phyloP scores from a whole-genome alignment of 495 filamentous ascomycete species.

The Daldinia caldariorum region DNA sequence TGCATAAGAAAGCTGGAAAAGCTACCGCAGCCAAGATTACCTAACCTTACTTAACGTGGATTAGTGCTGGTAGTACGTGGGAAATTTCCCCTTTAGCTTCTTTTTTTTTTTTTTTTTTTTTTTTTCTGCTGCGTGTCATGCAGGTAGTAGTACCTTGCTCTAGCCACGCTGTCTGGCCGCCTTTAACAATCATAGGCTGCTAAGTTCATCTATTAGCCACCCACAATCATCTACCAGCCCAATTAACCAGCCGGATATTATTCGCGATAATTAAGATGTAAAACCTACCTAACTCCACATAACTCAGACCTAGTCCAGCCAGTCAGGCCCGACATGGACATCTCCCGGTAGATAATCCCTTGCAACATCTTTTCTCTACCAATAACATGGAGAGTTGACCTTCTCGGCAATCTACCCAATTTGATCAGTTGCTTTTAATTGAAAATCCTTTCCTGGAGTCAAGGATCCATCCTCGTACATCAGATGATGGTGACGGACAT shows the following conservation, averaged over 20 bases:
- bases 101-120: constrained; percentile 14
- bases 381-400: constrained; percentile 33
- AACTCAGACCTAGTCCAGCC: constrained; percentile 12
- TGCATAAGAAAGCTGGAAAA: constrained; percentile 30
- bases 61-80: not conserved
- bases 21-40: constrained; percentile 24
- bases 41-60: constrained; percentile 4
- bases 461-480: constrained; percentile 29
- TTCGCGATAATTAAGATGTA: constrained; percentile 23
- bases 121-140: constrained; percentile 24
- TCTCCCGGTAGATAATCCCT: constrained; percentile 30
- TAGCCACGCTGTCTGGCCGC: not conserved
- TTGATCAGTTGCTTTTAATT: constrained; percentile 33
- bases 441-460: constrained; percentile 26
- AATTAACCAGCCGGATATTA: constrained; percentile 26
- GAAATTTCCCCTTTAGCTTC: constrained; percentile 5
- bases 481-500: constrained; percentile 18
- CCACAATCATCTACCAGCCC: constrained; percentile 7
- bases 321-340: constrained; percentile 31
- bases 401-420: constrained; percentile 44
- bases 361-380: constrained; percentile 23
- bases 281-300: constrained; percentile 22
- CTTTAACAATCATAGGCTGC: too few species aligned
- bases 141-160: not conserved
- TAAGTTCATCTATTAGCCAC: not conserved